A percentile compares a stretch with the other conserved stretches of the same genome.
Conservation (phyloP, 2,329 filamentous ascomycete species). For the Blumeriella jaapii region DNA sequence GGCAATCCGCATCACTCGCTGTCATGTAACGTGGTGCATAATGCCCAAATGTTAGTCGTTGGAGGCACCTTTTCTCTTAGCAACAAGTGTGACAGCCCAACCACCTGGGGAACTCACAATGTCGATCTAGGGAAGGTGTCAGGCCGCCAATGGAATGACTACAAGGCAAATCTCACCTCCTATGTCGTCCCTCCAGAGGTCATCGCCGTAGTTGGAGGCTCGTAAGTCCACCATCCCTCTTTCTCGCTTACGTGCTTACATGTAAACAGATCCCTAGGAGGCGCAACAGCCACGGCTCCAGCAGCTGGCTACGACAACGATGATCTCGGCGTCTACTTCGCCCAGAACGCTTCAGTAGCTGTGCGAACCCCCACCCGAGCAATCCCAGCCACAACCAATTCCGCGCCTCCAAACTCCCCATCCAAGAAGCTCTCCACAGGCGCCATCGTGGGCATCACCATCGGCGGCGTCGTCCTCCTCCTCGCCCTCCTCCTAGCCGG, state of each 20-base stretch:
- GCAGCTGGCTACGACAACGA: constrained; percentile 36
- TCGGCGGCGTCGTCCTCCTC: constrained; percentile 28
- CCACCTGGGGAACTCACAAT: constrained; percentile 44
- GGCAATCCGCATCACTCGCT: constrained; percentile 41
- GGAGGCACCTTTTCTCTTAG: constrained; percentile 44
- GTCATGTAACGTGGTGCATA: constrained; percentile 44
- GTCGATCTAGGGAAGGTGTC: constrained; percentile 42
- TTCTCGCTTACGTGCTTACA: no score
- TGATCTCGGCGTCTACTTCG: constrained; percentile 43
- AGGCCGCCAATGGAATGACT: constrained; percentile 39
- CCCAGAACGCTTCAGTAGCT: constrained; percentile 35
- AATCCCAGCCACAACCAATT: constrained; percentile 7
- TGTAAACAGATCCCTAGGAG: constrained; percentile 35
- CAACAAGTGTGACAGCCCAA: constrained; percentile 39
- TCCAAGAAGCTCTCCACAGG: constrained; percentile 26
- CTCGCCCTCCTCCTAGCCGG: constrained; percentile 22
- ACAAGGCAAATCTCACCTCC: constrained; percentile 35
- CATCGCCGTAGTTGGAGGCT: constrained; percentile 38
- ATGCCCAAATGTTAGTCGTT: constrained; percentile 50
- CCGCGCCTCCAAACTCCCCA: constrained; percentile 20
- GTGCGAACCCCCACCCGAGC: constrained; percentile 39
- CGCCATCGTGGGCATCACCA: constrained; percentile 34
- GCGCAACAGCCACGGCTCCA: constrained; percentile 41
- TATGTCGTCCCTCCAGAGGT: constrained; percentile 45
- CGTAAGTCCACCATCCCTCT: constrained; percentile 10